A percentile compares a stretch with the other conserved stretches of the same genome.
phyloP scores from a whole-genome alignment of 805 yeast genomes.

The Kodamaea kaohsiungensis region DNA sequence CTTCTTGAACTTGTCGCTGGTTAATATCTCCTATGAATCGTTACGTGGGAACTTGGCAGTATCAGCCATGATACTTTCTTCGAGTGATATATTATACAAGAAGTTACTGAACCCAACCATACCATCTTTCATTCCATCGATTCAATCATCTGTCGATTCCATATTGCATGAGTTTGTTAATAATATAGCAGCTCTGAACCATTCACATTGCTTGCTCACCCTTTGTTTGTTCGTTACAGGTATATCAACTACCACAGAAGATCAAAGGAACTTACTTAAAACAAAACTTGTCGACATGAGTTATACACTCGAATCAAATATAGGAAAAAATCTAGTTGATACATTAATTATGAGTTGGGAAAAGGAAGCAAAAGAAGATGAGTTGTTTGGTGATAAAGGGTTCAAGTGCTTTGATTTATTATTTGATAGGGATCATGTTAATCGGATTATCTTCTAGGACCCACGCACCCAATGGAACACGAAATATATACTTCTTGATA shows the following conservation, averaged over 20 bases:
- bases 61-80: constrained; percentile 9
- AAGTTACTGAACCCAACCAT: constrained; percentile 15
- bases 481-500: no score
- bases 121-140: constrained; percentile 10
- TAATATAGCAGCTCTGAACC: constrained; percentile 5
- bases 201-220: constrained; percentile 11
- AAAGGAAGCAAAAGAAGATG: constrained; percentile 9
- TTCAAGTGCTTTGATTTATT: constrained; percentile 14
- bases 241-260: constrained; percentile 1
- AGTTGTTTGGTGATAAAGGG: constrained; percentile 11
- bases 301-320: constrained; percentile 8
- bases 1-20: background rate
- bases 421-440: constrained; percentile 13
- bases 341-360: constrained; percentile 11
- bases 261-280: constrained; percentile 4
- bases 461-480: no score
- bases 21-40: constrained; percentile 7
- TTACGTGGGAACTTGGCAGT: constrained; percentile 15
- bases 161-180: constrained; percentile 8
- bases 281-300: constrained; percentile 5
- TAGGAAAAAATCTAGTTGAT: constrained; percentile 12
- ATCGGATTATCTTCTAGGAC: constrained; percentile 11
- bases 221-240: constrained; percentile 13
- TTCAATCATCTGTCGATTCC: constrained; percentile 10
- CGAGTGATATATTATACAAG: constrained; percentile 14